Conservation (phyloP, 495 filamentous ascomycete species). For the Aspergillus kassunensis region DNA sequence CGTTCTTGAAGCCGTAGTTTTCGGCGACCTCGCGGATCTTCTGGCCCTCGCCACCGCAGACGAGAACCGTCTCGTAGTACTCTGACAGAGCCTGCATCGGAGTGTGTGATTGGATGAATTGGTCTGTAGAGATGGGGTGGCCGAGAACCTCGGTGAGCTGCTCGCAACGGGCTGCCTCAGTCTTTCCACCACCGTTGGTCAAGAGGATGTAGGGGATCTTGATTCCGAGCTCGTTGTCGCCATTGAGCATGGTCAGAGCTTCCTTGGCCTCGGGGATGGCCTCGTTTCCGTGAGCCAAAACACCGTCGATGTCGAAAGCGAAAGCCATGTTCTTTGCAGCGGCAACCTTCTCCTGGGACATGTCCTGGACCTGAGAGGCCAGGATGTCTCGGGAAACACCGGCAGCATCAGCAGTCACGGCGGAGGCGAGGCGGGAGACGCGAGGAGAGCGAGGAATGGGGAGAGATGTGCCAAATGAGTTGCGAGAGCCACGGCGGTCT, state of each 20-base stretch:
- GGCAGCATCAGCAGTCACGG: slow-evolving; percentile 41
- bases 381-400: slow-evolving; percentile 62
- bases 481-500: slow-evolving; percentile 65
- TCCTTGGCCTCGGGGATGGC: slow-evolving; percentile 79
- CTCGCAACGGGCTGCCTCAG: slow-evolving; percentile 74
- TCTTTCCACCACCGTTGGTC: slow-evolving; percentile 92
- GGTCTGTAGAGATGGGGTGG: slow-evolving; percentile 69
- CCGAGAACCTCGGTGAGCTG: slow-evolving; percentile 75
- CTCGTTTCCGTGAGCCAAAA: slow-evolving; percentile 73
- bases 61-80: slow-evolving; percentile 78
- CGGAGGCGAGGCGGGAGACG: slow-evolving; percentile 60
- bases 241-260: slow-evolving; percentile 82
- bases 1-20: slow-evolving; percentile 83
- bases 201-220: slow-evolving; percentile 90
- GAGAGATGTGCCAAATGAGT: slow-evolving; percentile 74
- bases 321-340: slow-evolving; percentile 72
- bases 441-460: slow-evolving; percentile 73
- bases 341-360: slow-evolving; percentile 62
- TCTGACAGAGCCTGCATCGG: slow-evolving; percentile 86
- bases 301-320: slow-evolving; percentile 91
- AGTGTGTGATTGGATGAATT: slow-evolving; percentile 93
- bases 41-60: slow-evolving; percentile 84
- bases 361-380: slow-evolving; percentile 68
- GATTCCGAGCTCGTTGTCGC: slow-evolving; percentile 78
- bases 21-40: slow-evolving; percentile 82